Conservation (phyloP, 2,329 filamentous ascomycete species). For the Botrytis medusae region DNA sequence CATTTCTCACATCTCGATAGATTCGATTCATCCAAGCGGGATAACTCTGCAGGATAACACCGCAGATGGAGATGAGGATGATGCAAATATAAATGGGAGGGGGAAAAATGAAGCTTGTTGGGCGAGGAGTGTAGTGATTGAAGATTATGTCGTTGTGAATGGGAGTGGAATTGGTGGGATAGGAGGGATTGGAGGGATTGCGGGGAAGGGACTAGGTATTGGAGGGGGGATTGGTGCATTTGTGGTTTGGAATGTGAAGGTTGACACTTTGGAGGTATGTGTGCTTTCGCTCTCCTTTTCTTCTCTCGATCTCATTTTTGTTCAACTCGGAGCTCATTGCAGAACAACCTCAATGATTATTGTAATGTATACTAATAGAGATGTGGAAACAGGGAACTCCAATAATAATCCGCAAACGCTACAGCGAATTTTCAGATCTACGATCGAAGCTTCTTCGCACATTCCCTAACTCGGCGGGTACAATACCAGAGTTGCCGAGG, state of each 20-base stretch:
- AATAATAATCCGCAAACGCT: constrained; percentile 69
- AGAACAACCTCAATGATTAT: background rate
- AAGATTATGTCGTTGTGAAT: constrained; percentile 55
- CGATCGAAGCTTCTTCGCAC: constrained; percentile 70
- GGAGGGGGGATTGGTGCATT: constrained; percentile 65
- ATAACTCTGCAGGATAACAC: constrained; percentile 63
- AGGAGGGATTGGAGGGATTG: background rate
- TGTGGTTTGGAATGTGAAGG: constrained; percentile 88
- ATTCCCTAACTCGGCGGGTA: constrained; percentile 79
- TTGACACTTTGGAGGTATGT: constrained; percentile 77
- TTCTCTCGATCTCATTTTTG: background rate
- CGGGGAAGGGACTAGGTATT: background rate
- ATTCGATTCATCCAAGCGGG: constrained; percentile 50
- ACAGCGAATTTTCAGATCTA: constrained; percentile 91
- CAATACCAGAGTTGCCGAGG: constrained; percentile 86
- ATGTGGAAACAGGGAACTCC: constrained; percentile 51
- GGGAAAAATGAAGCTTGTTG: constrained; percentile 57
- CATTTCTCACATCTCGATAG: constrained; percentile 49
- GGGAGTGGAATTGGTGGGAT: constrained; percentile 30
- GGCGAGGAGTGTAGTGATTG: constrained; percentile 62
- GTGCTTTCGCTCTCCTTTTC: background rate
- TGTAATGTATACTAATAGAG: constrained; percentile 18
- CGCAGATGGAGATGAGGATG: constrained; percentile 45
- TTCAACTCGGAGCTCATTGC: background rate
- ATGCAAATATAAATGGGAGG: background rate